Percentiles rank a stretch among this genome's conserved stretches.
Evolutionary conservation across 306 rosid genomes (phyloP).

Genomic region (Quercus berberidifolia): DNA sequence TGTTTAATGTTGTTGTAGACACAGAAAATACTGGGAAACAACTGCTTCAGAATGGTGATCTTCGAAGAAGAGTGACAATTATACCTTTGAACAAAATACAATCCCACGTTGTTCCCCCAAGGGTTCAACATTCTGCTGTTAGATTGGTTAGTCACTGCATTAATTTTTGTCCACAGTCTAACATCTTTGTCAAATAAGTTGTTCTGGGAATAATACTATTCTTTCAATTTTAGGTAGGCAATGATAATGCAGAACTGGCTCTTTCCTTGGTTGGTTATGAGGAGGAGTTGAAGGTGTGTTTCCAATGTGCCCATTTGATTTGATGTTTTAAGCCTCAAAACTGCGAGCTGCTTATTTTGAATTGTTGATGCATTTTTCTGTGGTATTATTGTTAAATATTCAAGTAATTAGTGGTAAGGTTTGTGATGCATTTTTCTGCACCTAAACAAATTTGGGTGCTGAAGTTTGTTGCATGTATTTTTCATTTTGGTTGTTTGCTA

Average conservation of each 20-base stretch:
- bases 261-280: conserved; percentile 91
- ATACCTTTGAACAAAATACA: conserved; percentile 94
- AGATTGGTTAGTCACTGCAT: conserved; percentile 56
- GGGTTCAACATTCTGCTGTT: conserved; percentile 65
- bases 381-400: not conserved
- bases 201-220: conserved; percentile 10
- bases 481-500: conserved; percentile 5
- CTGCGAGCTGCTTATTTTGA: not conserved
- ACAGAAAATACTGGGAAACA: conserved; percentile 85
- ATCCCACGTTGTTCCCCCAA: conserved; percentile 41
- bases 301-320: not conserved
- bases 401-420: not conserved
- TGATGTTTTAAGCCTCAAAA: not conserved
- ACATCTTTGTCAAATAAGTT: not conserved
- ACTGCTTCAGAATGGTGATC: conserved; percentile 81
- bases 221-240: conserved; percentile 71
- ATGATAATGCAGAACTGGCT: conserved; percentile 76
- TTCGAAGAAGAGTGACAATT: conserved; percentile 90
- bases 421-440: not conserved
- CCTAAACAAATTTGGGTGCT: conserved; percentile 6
- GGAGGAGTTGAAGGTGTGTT: conserved; percentile 70
- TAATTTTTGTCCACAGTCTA: conserved; percentile 1
- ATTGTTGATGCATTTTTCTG: conserved; percentile 1
- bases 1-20: conserved; percentile 92
- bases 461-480: conserved; percentile 17